These are phyloP conservation scores for Salvia splendens DNA, from an alignment of 257 asterid species.

Conservation along the genomic window DNA sequence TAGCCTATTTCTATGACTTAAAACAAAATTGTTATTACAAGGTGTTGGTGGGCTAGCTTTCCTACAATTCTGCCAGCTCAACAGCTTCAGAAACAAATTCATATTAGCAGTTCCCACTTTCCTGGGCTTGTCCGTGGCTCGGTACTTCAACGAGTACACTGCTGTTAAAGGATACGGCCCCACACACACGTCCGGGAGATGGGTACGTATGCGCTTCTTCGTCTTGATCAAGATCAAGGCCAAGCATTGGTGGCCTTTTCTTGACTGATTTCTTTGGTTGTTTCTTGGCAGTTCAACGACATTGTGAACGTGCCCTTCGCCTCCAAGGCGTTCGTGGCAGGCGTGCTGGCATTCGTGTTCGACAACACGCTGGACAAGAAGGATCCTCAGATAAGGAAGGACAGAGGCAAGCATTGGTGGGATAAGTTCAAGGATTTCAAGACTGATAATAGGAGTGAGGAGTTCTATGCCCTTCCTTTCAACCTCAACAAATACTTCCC, in stretches of 20 bases:
- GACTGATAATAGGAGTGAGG: conserved; percentile 71
- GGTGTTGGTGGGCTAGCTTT: conserved; percentile 54
- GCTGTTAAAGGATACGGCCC: conserved; percentile 51
- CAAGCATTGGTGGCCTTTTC: not conserved
- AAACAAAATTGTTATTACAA: not conserved
- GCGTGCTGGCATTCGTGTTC: conserved; percentile 67
- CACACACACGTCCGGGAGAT: conserved; percentile 51
- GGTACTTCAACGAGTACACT: conserved; percentile 54
- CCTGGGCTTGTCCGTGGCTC: conserved; percentile 53
- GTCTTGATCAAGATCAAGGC: not conserved
- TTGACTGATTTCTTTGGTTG: not conserved
- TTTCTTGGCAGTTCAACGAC: conserved; percentile 75
- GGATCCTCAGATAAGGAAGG: conserved; percentile 68
- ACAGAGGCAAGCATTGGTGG: conserved; percentile 95
- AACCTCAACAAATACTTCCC: conserved; percentile 92
- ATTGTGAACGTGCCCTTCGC: conserved; percentile 82
- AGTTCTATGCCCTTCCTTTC: conserved; percentile 86
- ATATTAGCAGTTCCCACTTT: conserved; percentile 47
- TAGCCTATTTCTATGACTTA: not conserved
- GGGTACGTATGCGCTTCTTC: conserved; percentile 37
- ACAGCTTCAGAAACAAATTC: conserved; percentile 59
- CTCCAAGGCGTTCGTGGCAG: conserved; percentile 86
- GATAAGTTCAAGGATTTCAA: conserved; percentile 76
- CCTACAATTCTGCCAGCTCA: conserved; percentile 66
- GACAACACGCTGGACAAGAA: conserved; percentile 84